Conservation (phyloP, 306 rosid species). For the Prunus fruticosa region DNA sequence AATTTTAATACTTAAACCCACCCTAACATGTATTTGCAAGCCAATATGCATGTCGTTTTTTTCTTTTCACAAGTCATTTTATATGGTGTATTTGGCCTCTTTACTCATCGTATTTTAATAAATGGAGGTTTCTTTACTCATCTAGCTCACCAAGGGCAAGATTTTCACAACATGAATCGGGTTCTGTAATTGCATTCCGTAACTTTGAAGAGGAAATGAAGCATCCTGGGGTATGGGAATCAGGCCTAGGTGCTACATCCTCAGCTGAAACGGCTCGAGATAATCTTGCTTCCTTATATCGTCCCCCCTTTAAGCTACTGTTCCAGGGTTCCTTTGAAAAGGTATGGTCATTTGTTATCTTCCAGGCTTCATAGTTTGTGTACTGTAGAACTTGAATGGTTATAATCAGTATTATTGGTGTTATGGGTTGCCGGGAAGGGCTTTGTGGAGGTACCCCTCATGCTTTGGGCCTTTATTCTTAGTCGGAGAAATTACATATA, state of each 20-base stretch:
- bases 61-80: neutral
- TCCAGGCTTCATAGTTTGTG: neutral
- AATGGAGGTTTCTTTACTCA: constrained; percentile 1
- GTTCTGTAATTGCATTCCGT: constrained; percentile 69
- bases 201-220: constrained; percentile 85
- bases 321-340: constrained; percentile 90
- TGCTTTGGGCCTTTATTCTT: neutral
- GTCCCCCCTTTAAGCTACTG: constrained; percentile 94
- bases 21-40: neutral
- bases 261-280: constrained; percentile 70
- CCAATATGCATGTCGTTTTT: neutral
- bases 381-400: neutral
- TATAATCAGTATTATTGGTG: neutral
- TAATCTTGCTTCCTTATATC: constrained; percentile 96
- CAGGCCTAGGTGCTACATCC: constrained; percentile 72
- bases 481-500: neutral
- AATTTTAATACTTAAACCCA: neutral
- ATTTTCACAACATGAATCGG: constrained; percentile 46
- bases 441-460: neutral
- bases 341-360: constrained; percentile 38
- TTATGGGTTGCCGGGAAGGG: neutral
- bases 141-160: constrained; percentile 56
- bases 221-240: constrained; percentile 89
- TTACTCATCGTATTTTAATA: neutral
- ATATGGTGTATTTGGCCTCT: neutral